Percentiles rank a stretch among this genome's conserved stretches.
Evolutionary conservation across 1,139 yeast genomes (phyloP).

Genomic region (Lodderomyces parapsilosis): DNA sequence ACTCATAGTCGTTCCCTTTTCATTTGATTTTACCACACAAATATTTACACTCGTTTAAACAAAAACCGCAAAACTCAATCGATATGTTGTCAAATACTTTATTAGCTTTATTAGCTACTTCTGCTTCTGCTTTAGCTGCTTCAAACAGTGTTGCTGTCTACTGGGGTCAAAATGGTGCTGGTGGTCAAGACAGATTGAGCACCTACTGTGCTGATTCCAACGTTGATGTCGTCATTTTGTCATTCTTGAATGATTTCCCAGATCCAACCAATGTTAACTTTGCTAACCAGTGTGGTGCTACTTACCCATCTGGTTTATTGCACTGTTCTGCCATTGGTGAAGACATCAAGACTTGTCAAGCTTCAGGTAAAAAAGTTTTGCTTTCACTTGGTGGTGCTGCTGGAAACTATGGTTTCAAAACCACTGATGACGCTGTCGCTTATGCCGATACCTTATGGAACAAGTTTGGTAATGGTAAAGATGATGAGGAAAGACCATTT

Average conservation of each 20-base stretch:
- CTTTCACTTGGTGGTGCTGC: slow-evolving; percentile 86
- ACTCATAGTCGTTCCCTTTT: slow-evolving; percentile 9
- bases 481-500: slow-evolving; percentile 64
- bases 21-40: neutral
- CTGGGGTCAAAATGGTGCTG: slow-evolving; percentile 82
- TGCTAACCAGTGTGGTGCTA: slow-evolving; percentile 61
- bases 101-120: slow-evolving; percentile 12
- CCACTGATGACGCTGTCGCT: slow-evolving; percentile 56
- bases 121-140: slow-evolving; percentile 38
- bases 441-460: slow-evolving; percentile 81
- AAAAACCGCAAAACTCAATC: neutral
- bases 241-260: slow-evolving; percentile 70
- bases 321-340: slow-evolving; percentile 63
- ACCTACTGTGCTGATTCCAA: slow-evolving; percentile 66
- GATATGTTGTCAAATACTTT: slow-evolving; percentile 13
- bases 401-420: slow-evolving; percentile 72
- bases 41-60: neutral
- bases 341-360: slow-evolving; percentile 80
- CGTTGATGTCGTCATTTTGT: slow-evolving; percentile 69
- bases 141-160: slow-evolving; percentile 66
- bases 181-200: slow-evolving; percentile 63
- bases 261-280: slow-evolving; percentile 52
- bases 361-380: slow-evolving; percentile 70
- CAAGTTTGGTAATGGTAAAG: slow-evolving; percentile 77
- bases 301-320: slow-evolving; percentile 55